Percentiles rank a stretch among this genome's conserved stretches.
These are phyloP conservation scores for Fusarium sp. DNA, from an alignment of 2,329 filamentous ascomycete species.

Conservation along the genomic window DNA sequence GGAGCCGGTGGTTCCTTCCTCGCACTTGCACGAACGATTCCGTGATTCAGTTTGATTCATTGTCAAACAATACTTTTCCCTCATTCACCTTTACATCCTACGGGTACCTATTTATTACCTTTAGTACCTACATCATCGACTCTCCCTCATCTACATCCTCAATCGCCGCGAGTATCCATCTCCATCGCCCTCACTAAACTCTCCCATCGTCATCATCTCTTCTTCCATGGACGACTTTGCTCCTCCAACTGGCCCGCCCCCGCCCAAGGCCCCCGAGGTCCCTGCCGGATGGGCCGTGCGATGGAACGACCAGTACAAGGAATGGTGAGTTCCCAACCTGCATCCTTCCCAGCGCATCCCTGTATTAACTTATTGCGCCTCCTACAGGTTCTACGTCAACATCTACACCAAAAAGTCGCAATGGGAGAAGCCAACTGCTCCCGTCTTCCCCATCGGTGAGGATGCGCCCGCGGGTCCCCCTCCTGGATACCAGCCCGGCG, in stretches of 20 bases:
- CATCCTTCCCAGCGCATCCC: not conserved
- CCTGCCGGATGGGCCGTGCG: constrained; percentile 78
- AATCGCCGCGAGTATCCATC: not conserved
- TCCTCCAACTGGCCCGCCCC: constrained; percentile 62
- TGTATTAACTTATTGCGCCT: constrained; percentile 24
- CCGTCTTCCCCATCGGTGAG: constrained; percentile 62
- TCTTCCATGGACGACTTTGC: constrained; percentile 61
- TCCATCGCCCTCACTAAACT: not conserved
- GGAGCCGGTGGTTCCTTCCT: constrained; percentile 1
- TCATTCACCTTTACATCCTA: constrained; percentile 1
- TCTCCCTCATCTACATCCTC: not conserved
- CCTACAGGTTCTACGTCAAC: constrained; percentile 85
- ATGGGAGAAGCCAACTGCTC: constrained; percentile 83
- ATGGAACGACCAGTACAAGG: constrained; percentile 87
- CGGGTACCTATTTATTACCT: not conserved
- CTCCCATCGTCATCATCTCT: not conserved
- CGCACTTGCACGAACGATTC: not conserved
- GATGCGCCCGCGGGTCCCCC: constrained; percentile 66
- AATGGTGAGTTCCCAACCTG: constrained; percentile 65
- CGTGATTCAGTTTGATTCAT: constrained; percentile 2
- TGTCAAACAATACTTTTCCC: constrained; percentile 8
- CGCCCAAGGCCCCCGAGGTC: constrained; percentile 68
- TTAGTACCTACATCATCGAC: constrained; percentile 32
- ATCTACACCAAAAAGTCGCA: constrained; percentile 85
- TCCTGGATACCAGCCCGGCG: constrained; percentile 67